Base-by-base conservation (phyloP, 495 filamentous ascomycete genomes). In the Aspergillus diversus region DNA sequence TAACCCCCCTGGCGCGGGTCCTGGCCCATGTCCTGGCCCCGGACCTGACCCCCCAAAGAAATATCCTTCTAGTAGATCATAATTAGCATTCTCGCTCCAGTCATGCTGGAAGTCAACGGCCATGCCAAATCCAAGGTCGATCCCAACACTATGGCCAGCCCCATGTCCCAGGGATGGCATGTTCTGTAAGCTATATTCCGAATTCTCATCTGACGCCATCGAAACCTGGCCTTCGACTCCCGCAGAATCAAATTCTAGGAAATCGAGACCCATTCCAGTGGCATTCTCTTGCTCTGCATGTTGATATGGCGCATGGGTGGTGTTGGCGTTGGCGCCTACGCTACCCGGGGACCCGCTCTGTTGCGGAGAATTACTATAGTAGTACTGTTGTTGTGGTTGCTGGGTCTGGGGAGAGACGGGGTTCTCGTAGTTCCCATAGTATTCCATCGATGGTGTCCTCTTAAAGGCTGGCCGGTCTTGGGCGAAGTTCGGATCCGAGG, bases 51-150 rank as follows among this genome's bases (percentile, higher is more conserved):
- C 77, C 17, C 93, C 93, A 78, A 97, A 97, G 79, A 94, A 97
- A 72, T 94, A 96, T 0, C 92, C 93, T 74, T 96, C 91, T 72
- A 97, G 90, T 33, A 97, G 74, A 82, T 96, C 92, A 66, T 94
- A 84, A 59, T 89, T 89, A 60, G 84, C 81, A 31, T 89, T 90
- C 54, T 94, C 92, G 61, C 84, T 88, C 77, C 90, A 92, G 72
- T 94, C 90, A 75, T 93, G 90, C 68, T 90, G 86, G 66, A 86
- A 80, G 27, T 89, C 90, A 47, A 90, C 84, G 64, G 87, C 89
- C 65, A 92, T 80, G 21, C 90, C 89, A 66, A 93, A 90, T 0
- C 90, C 90, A 51, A 94, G 77, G 64, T 91, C 88, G 73, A 91
- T 84, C 33, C 83, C 78, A 33, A 80, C 75, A 34, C 75, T 77